phyloP scores from a whole-genome alignment of 2,329 filamentous ascomycete species.

The Exserohilum rostratum region DNA sequence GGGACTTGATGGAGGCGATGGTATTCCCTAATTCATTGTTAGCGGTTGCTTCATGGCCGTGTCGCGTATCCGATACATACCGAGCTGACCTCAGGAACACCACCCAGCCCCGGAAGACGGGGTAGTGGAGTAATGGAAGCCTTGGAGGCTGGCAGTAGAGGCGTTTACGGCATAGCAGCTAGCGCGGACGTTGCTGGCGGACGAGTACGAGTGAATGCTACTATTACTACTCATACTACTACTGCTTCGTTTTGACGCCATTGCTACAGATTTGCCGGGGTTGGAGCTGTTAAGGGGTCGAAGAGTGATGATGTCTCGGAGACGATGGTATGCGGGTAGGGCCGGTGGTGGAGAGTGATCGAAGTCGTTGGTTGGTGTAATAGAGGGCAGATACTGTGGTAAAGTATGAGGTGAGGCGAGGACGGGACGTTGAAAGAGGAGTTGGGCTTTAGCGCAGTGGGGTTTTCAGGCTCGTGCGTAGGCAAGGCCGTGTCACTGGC shows the following conservation, averaged over 20 bases:
- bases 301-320: background rate
- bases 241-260: conserved; percentile 76
- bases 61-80: conserved; percentile 29
- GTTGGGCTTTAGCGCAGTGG: conserved; percentile 17
- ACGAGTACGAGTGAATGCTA: conserved; percentile 62
- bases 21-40: conserved; percentile 66
- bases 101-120: conserved; percentile 68
- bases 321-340: background rate
- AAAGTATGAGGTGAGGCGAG: conserved; percentile 17
- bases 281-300: conserved; percentile 30
- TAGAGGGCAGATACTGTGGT: conserved; percentile 3
- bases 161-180: conserved; percentile 85
- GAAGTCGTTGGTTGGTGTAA: conserved; percentile 11
- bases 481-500: conserved; percentile 4
- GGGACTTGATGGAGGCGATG: conserved; percentile 87
- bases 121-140: conserved; percentile 71
- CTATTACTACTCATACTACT: conserved; percentile 68
- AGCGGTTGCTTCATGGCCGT: background rate
- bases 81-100: conserved; percentile 55
- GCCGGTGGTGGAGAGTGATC: conserved; percentile 1
- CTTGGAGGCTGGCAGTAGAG: conserved; percentile 64
- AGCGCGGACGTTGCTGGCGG: conserved; percentile 79
- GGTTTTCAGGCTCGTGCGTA: conserved; percentile 14
- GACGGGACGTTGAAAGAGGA: conserved; percentile 24
- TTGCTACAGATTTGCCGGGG: conserved; percentile 59